Evolutionary conservation across 2,329 filamentous ascomycete genomes (phyloP), one percentile per base, ranked within the genome.

Genomic region (Ploettnerulaceae sp.): DNA sequence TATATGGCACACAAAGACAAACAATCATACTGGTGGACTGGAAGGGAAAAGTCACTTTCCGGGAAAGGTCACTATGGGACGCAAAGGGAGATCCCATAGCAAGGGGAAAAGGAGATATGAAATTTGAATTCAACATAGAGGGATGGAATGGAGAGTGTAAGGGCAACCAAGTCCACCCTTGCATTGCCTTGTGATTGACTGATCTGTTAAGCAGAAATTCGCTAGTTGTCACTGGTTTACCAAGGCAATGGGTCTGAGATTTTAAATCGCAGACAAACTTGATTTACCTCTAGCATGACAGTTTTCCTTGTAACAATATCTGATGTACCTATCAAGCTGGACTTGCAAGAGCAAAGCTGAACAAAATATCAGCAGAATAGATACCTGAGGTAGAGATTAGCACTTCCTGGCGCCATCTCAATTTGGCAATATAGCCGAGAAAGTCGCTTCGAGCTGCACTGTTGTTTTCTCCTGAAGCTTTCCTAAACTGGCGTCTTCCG

Each of bases 1-100:
- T 80, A 53, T 84, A 84, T 56, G 80, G 80, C 3, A 84, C 80
- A 4, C 80, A 84, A 64, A 67, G 80, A 28, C 80, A 84, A 66
- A 83, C 79, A 0, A 66, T 82, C 11, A 64, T 84, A 11, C 64
- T 82, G 34, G 74, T 83, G 5, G 78, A 81, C 55, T 80, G 76
- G 75, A 70, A 81, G 3, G 80, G 80, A 2, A 77, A 77, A 26
- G 76, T 81, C 14, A 75, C 72, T 0, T 80, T 76, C 56, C 69
- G 70, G 22, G 80, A 84, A 65, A 68, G 80, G 26, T 74, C 78
- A 4, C 64, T 83, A 32, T 84, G 72, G 69, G 79, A 83, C 58
- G 66, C 67, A 0, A 70, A 78, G 37, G 80, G 80, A 7, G 74
- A 78, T 41, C 61, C 68, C 2, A 68, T 83, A 33, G 66, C 70